A percentile compares a stretch with the other conserved stretches of the same genome.
phyloP scores from a whole-genome alignment of 2,329 filamentous ascomycete species.

The Diaporthe velutina region DNA sequence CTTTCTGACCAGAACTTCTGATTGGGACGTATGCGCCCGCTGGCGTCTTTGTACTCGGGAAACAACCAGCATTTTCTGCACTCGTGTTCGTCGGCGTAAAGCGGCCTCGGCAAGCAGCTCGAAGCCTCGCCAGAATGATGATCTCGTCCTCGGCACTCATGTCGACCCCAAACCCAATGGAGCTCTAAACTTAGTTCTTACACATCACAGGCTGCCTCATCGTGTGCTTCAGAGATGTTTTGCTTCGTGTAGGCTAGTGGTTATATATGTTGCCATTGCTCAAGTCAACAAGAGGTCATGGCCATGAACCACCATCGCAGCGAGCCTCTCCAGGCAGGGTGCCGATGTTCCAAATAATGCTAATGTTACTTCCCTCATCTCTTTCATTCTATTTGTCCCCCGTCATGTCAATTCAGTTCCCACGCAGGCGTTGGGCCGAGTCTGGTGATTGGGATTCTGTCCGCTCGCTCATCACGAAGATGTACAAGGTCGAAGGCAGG shows the following conservation, averaged over 20 bases:
- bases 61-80: neutral
- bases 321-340: neutral
- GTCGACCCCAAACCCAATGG: neutral
- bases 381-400: neutral
- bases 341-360: neutral
- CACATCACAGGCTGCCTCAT: slow-evolving; percentile 19
- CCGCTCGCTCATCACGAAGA: slow-evolving; percentile 20
- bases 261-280: slow-evolving; percentile 4
- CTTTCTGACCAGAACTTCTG: neutral
- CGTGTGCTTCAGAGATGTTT: neutral
- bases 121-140: neutral
- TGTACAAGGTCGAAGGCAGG: slow-evolving; percentile 34
- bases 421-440: slow-evolving; percentile 24
- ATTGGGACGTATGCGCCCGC: slow-evolving; percentile 7
- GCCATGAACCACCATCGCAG: neutral
- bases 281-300: neutral
- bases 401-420: slow-evolving; percentile 1
- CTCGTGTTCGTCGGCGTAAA: neutral
- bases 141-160: neutral
- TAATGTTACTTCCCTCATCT: neutral
- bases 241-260: neutral
- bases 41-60: neutral
- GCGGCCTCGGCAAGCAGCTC: neutral
- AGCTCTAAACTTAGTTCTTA: slow-evolving; percentile 26
- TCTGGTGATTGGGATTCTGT: slow-evolving; percentile 12